phyloP scores from a whole-genome alignment of 768 basidiomycete species.

The Piloderma croceum region DNA sequence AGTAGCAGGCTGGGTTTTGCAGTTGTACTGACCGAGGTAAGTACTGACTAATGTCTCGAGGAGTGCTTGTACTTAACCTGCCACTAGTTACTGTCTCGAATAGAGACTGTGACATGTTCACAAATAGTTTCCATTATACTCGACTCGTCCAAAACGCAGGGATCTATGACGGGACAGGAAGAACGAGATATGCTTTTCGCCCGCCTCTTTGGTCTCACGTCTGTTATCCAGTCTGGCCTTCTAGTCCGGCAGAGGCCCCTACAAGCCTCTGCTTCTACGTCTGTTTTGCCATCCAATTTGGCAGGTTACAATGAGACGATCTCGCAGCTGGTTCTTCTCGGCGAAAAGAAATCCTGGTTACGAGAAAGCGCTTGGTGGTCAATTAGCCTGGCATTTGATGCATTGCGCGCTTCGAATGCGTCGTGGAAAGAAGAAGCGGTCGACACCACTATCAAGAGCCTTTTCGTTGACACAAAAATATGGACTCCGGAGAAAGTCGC shows the following conservation, averaged over 20 bases:
- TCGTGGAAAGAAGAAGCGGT: conserved; percentile 70
- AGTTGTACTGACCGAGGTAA: conserved; percentile 90
- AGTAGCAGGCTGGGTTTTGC: conserved; percentile 93
- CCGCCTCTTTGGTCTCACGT: conserved; percentile 82
- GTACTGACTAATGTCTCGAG: conserved; percentile 16
- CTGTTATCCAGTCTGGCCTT: conserved; percentile 81
- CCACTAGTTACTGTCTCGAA: conserved; percentile 66
- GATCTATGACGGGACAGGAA: conserved; percentile 84
- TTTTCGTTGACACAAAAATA: conserved; percentile 48
- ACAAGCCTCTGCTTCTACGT: conserved; percentile 37
- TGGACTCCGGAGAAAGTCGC: conserved; percentile 94
- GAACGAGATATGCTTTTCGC: conserved; percentile 91
- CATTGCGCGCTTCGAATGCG: conserved; percentile 50
- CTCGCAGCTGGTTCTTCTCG: conserved; percentile 56
- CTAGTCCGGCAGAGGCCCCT: conserved; percentile 59
- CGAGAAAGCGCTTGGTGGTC: conserved; percentile 90
- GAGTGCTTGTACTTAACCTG: conserved; percentile 7
- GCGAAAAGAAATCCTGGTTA: conserved; percentile 85
- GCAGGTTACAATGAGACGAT: conserved; percentile 56
- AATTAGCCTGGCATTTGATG: conserved; percentile 58
- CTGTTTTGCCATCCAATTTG: conserved; percentile 52
- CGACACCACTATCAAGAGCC: conserved; percentile 38
- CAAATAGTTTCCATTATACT: conserved; percentile 75
- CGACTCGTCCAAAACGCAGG: conserved; percentile 63
- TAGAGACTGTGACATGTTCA: conserved; percentile 69